Percentiles rank a stretch among this genome's conserved stretches.
These are phyloP conservation scores for Plectosphaerella sp. DNA, from an alignment of 2,329 filamentous ascomycete genomes.

Conservation along the genomic window DNA sequence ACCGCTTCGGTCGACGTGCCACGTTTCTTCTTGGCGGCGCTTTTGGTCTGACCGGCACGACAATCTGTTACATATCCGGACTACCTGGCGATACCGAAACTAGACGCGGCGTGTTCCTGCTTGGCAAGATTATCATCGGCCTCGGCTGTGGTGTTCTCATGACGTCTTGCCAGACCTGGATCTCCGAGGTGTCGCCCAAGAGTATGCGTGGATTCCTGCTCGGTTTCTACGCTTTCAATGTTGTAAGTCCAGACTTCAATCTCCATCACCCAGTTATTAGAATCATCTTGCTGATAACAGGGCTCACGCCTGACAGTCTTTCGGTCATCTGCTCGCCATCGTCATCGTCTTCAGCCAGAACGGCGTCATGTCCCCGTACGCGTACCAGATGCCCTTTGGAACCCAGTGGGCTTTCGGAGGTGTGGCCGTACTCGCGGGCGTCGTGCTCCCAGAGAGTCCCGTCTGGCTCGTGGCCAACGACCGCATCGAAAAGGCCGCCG, in stretches of 20 bases:
- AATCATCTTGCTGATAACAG: too few relatives aligned
- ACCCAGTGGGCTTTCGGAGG: slow-evolving; percentile 6
- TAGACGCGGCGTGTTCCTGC: background rate
- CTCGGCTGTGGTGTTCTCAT: slow-evolving; percentile 3
- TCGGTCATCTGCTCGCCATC: slow-evolving; percentile 1
- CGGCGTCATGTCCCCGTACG: background rate
- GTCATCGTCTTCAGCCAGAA: slow-evolving; percentile 1
- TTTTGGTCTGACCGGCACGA: background rate
- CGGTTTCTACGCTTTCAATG: slow-evolving; percentile 1
- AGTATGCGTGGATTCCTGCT: slow-evolving; percentile 2
- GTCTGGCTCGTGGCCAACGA: slow-evolving; percentile 1
- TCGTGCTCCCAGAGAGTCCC: slow-evolving; percentile 1
- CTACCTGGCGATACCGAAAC: background rate
- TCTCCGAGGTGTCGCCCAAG: slow-evolving; percentile 4
- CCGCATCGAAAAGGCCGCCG: slow-evolving; percentile 1
- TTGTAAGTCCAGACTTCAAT: background rate
- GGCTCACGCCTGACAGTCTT: background rate
- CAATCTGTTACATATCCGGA: background rate
- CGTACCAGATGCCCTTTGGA: slow-evolving; percentile 1
- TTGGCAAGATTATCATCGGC: slow-evolving; percentile 4
- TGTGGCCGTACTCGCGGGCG: background rate
- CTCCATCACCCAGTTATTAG: too few relatives aligned
- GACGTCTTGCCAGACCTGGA: slow-evolving; percentile 4
- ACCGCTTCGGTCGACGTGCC: slow-evolving; percentile 2
- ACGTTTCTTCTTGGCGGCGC: slow-evolving; percentile 2